Base-by-base conservation (phyloP, 225 moss, liverwort and hornwort genomes). In the Asterella californica region DNA sequence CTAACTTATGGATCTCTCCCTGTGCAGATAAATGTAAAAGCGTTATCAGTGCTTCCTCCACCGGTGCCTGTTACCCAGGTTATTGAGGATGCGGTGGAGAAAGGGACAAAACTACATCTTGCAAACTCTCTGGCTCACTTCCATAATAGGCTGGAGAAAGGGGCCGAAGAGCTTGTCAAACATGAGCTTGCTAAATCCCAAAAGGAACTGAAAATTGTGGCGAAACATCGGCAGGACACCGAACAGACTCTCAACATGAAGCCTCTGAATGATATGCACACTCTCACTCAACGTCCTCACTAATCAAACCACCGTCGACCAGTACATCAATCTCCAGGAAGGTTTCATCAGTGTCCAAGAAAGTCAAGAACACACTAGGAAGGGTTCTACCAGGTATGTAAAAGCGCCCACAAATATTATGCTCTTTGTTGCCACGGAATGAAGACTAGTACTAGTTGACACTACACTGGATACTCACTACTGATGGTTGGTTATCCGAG, bases 261-360 rank as follows among this genome's bases (percentile, higher is more conserved):
- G 15, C 60, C 60, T 59, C 18, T 32, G 36, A 57, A 75, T 19
- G 45, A 76, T 12, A 76, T 36, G 10, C 61, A 37, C 36, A 37
- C 76, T 1, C 60, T 88, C 69, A 70, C 76, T 75, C 94, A 37
- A 81, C 90, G 59, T 87, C 92, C 45, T 80, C 80, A n/a, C 76
- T 94, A 42, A 82, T 85, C 57, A 90, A 87, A 36, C 85, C 92
- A 27, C 88, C 92, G 66, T 88, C 94, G 75, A 65, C 77, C 17
- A 75, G 72, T 29, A 64, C 87, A 82, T 85, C 91, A n/a, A 88
- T 96, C 61, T 96, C 96, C 30, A 92, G 90, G 82, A 94, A 86
- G 83, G 91, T 96, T 71, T 91, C 94, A n/a, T 91, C 84, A 22
- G 90, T 96, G 86, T 96, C 96, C 30, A 94, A 88, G 78, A 94